Evolutionary conservation across 83 land plant genomes (phyloP).

Genomic region (Picea abies): DNA sequence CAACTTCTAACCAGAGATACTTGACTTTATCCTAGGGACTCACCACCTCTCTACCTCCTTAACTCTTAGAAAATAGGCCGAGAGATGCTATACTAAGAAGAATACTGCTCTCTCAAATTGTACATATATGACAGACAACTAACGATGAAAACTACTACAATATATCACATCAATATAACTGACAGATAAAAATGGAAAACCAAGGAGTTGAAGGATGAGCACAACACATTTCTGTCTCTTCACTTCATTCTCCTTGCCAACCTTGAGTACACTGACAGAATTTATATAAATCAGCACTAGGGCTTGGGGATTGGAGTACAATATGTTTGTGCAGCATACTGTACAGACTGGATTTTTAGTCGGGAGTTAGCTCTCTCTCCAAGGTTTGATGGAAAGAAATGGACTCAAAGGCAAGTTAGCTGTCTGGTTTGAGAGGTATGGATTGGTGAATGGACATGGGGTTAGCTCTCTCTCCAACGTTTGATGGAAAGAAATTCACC

Average conservation of each 20-base stretch:
- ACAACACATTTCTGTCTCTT: constrained; percentile 45
- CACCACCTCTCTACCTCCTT: background rate
- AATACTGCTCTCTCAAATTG: background rate
- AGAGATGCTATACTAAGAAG: background rate
- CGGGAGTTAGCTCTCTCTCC: background rate
- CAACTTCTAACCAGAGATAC: background rate
- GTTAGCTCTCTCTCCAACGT: background rate
- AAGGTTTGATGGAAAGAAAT: background rate
- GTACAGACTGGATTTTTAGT: background rate
- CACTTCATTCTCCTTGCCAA: constrained; percentile 58
- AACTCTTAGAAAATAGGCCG: no score
- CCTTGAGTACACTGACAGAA: constrained; percentile 22
- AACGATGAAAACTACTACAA: background rate
- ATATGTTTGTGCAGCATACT: constrained; percentile 7
- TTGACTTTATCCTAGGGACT: background rate
- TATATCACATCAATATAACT: background rate
- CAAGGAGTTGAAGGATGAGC: constrained; percentile 75
- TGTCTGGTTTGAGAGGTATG: background rate
- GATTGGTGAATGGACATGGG: background rate
- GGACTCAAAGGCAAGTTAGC: background rate
- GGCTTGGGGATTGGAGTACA: background rate
- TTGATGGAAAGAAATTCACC: background rate
- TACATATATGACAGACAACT: constrained; percentile 3
- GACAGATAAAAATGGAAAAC: background rate
- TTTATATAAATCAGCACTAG: background rate